Percentiles rank a stretch among this genome's conserved stretches.
Evolutionary conservation across 345 rosid genomes (phyloP).

Genomic region (Rhodamnia rubescens): DNA sequence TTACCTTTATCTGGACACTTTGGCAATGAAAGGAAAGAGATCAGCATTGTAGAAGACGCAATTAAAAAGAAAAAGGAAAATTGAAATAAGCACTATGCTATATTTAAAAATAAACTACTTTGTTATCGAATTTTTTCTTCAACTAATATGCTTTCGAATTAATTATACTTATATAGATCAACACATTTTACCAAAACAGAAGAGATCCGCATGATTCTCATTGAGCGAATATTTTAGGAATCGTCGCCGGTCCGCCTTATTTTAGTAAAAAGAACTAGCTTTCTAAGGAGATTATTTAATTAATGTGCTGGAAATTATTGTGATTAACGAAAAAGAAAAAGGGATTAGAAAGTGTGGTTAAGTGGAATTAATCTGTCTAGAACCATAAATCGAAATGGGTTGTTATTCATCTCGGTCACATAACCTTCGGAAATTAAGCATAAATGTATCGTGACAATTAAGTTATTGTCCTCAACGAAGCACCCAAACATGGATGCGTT

Average conservation of each 20-base stretch:
- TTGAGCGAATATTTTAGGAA: background rate
- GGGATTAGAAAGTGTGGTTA: background rate
- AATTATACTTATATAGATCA: background rate
- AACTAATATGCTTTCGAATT: background rate
- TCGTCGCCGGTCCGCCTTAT: background rate
- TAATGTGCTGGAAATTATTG: background rate
- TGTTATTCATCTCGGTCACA: too few relatives aligned
- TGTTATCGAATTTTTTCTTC: background rate
- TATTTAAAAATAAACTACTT: background rate
- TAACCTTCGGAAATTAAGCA: too few relatives aligned
- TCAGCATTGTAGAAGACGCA: background rate
- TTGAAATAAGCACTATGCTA: background rate
- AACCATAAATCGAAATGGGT: background rate
- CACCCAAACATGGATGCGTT: background rate
- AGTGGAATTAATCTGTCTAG: background rate
- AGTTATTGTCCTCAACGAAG: too few relatives aligned
- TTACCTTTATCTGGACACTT: background rate
- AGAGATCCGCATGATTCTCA: background rate
- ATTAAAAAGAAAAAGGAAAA: background rate
- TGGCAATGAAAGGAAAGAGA: background rate
- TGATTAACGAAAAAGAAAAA: background rate
- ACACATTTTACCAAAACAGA: background rate
- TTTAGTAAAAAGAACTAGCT: background rate
- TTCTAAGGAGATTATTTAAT: background rate
- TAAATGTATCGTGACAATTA: too few relatives aligned